Evolutionary conservation across 129 eudicot genomes (phyloP).

Genomic region (Tagetes erecta): DNA sequence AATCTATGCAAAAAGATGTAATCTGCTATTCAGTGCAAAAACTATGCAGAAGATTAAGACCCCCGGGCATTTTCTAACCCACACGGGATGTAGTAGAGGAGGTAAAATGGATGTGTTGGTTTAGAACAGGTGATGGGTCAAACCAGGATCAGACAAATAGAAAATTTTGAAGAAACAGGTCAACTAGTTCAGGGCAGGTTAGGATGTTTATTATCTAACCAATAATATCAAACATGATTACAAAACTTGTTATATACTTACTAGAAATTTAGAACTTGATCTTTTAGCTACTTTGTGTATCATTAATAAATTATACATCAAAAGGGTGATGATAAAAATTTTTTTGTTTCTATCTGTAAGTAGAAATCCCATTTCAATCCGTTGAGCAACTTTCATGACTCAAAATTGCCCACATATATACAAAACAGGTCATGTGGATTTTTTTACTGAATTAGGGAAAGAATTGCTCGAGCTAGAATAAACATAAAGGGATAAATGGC

Average conservation of each 20-base stretch:
- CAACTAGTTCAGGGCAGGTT: background rate
- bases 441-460: background rate
- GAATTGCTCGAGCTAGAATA: background rate
- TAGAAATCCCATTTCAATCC: background rate
- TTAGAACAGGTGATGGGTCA: background rate
- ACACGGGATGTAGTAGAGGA: background rate
- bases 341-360: too few relatives aligned
- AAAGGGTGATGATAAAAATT: too few relatives aligned
- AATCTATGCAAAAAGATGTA: conserved; percentile 43
- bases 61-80: conserved; percentile 6
- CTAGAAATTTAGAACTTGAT: background rate
- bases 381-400: background rate
- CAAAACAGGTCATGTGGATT: background rate
- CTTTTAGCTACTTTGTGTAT: conserved; percentile 2
- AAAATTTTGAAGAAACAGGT: background rate
- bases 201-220: conserved; percentile 1
- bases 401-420: conserved; percentile 4
- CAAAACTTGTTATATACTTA: background rate
- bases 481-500: background rate
- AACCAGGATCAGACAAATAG: background rate
- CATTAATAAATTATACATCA: background rate
- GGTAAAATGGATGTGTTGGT: background rate
- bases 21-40: conserved; percentile 5
- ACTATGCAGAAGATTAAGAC: background rate
- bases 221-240: background rate